Conservation (phyloP, 202 grass and related monocot genomes). For the Tripidium arundinaceum region DNA sequence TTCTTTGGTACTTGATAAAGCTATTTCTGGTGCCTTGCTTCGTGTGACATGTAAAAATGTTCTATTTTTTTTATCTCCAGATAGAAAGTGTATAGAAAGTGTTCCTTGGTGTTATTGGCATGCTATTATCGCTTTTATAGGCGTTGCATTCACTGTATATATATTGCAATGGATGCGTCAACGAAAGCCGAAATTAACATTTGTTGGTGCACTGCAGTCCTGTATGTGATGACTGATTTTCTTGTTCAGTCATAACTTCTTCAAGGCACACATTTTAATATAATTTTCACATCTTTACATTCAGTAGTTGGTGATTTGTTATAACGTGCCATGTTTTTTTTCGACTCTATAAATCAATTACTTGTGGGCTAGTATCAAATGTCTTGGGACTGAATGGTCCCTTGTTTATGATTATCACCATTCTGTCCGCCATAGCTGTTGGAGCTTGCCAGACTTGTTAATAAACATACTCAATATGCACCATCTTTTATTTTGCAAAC, state of each 20-base stretch:
- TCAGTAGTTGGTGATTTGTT: neutral
- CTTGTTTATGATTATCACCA: neutral
- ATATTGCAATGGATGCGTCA: conserved; percentile 47
- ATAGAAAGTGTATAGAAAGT: no score
- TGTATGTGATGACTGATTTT: conserved; percentile 3
- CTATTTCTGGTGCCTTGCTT: neutral
- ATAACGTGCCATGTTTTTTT: neutral
- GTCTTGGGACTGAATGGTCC: neutral
- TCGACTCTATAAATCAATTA: neutral
- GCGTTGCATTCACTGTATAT: conserved; percentile 61
- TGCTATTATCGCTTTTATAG: conserved; percentile 47
- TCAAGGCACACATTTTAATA: conserved; percentile 32
- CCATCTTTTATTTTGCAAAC: neutral
- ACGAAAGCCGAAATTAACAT: conserved; percentile 53
- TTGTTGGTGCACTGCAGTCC: conserved; percentile 40
- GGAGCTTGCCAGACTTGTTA: neutral
- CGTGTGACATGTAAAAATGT: neutral
- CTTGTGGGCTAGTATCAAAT: neutral
- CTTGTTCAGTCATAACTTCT: conserved; percentile 5
- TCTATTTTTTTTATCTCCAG: neutral
- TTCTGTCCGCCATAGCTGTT: neutral
- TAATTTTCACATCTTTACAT: neutral
- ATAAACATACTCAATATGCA: neutral
- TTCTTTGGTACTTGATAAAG: neutral
- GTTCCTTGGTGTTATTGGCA: neutral